These are phyloP conservation scores for Nitzschia sp. DNA, from an alignment of 108 stramenopile genomes.

Conservation along the genomic window DNA sequence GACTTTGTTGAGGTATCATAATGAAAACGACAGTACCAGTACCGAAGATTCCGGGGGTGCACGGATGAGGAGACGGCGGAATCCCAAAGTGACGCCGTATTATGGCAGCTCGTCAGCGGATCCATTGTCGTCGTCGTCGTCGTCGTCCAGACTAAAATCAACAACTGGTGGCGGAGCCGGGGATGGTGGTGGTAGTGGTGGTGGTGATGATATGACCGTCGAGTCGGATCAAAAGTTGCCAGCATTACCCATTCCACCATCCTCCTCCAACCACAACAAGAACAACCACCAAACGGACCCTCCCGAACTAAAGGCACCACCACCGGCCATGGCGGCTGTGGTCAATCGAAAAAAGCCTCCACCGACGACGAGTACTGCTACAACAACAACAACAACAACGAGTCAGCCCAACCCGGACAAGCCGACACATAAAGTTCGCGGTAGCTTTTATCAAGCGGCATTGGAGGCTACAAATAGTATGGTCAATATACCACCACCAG, in stretches of 20 bases:
- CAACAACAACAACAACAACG: not conserved
- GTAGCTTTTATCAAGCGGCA: slow-evolving; percentile 12
- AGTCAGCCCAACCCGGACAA: not conserved
- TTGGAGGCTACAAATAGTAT: slow-evolving; percentile 5
- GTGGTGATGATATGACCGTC: not conserved
- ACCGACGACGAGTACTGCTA: not conserved
- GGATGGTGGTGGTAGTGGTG: too few species aligned
- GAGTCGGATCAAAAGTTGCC: slow-evolving; percentile 2
- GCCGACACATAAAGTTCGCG: not conserved
- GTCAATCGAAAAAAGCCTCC: not conserved
- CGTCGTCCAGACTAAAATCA: not conserved
- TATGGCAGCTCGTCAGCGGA: too few species aligned
- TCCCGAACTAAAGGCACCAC: too few species aligned
- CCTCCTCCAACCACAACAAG: slow-evolving; percentile 5
- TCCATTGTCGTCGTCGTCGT: not conserved
- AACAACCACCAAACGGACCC: too few species aligned
- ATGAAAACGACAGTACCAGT: slow-evolving; percentile 13
- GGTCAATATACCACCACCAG: not conserved
- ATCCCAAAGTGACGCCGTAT: not conserved
- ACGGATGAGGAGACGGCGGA: slow-evolving; percentile 6
- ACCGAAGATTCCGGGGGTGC: not conserved
- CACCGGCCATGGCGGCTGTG: not conserved
- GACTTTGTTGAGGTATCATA: slow-evolving; percentile 19
- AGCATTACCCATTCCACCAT: slow-evolving; percentile 8
- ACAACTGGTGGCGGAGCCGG: too few species aligned